A percentile compares a stretch with the other conserved stretches of the same genome.
These are phyloP conservation scores for Penicillium oxalicum DNA, from an alignment of 2,329 filamentous ascomycete genomes.

Conservation along the genomic window DNA sequence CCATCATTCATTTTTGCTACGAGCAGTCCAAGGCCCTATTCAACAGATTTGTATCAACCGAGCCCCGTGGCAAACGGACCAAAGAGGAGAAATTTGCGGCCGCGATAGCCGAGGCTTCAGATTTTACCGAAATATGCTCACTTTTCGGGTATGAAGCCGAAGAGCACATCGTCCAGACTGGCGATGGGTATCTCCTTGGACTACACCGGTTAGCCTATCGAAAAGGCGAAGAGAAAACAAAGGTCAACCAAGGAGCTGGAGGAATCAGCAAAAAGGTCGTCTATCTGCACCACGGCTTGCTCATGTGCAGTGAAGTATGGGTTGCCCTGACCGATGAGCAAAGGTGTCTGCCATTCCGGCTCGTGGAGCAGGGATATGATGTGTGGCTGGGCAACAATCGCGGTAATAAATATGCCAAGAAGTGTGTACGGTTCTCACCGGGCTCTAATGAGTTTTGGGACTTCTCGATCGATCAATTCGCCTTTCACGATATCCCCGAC, in stretches of 20 bases:
- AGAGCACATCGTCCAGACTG: conserved; percentile 92
- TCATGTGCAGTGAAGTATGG: conserved; percentile 99
- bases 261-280: conserved; percentile 76
- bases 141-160: conserved; percentile 89
- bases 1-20: conserved; percentile 78
- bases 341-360: conserved; percentile 77
- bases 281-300: conserved; percentile 88
- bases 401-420: conserved; percentile 99
- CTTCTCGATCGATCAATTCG: conserved; percentile 97
- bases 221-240: conserved; percentile 70
- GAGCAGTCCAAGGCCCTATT: conserved; percentile 74
- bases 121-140: conserved; percentile 90
- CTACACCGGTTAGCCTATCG: conserved; percentile 80
- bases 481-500: conserved; percentile 94
- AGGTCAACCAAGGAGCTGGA: conserved; percentile 63
- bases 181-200: conserved; percentile 87
- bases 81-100: conserved; percentile 65
- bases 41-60: conserved; percentile 67
- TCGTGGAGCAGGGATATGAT: conserved; percentile 89
- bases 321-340: conserved; percentile 83
- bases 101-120: conserved; percentile 77
- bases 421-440: conserved; percentile 71
- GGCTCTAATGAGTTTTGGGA: conserved; percentile 81
- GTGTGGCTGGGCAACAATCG: conserved; percentile 98
- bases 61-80: conserved; percentile 61